Base-by-base conservation (phyloP, 2,329 filamentous ascomycete species). In the Nothopassalora personata region DNA sequence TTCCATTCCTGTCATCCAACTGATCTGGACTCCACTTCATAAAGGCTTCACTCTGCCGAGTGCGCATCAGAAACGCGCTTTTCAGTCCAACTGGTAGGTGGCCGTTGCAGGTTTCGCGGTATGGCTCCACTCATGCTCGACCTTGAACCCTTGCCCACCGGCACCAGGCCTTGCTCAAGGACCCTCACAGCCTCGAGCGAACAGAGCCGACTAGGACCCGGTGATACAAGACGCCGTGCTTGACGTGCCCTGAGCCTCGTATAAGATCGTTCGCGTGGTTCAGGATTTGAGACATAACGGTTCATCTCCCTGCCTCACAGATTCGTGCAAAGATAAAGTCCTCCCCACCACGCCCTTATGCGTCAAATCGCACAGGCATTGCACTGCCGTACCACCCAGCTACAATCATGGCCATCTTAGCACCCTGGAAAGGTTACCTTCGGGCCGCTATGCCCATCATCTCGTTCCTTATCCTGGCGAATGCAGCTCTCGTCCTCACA, bases 341-440 rank as follows among this genome's bases (percentile, higher is more conserved):
- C 56, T 54, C 27, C 28, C 43, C 7, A 58, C 30, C 15, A 33
- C 30, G 19, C 28, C 45, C 13, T 53, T 28, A 11, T 53, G 34
- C 18, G 10, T 43, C 43, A 36, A 39, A 19, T 39, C 31, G 30
- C 23, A 28, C 48, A 23, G 34, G 6, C 46, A 30, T 45, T 28
- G 27, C 23, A 45, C 19, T 43, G 34, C 30, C 8, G 34, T 54
- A 50, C 51, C 23, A 48, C 15, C 15, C 13, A 54, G n/a, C 27
- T 31, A 34, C 48, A 48, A n/a, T 33, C 28, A 64, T 66, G 62
- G 61, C 60, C 10, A 62, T 64, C 53, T 53, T 54, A 33, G 61
- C 64, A 48, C 64, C 64, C 7, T 66, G 64, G 64, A 66, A 57
- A 53, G 64, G 64, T 11, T 58, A 59, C 55, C 33, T 60, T 31